Evolutionary conservation across 495 filamentous ascomycete genomes (phyloP).

Genomic region (Lasiosphaeria miniovina): DNA sequence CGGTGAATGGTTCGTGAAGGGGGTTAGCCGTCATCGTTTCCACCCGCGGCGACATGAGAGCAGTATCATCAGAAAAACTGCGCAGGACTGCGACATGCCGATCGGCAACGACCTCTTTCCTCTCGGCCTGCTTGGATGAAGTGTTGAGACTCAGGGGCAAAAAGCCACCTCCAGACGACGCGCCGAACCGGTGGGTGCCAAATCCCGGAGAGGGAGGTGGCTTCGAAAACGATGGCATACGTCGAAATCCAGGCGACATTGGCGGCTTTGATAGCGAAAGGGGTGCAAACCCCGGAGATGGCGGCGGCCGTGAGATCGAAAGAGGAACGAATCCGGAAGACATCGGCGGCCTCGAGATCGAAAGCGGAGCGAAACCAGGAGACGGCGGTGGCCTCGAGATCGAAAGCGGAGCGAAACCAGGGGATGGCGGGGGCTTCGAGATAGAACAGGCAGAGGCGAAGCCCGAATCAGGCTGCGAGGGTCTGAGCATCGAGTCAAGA

Average conservation of each 20-base stretch:
- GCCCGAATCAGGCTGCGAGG: constrained; percentile 23
- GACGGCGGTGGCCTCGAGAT: constrained; percentile 17
- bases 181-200: constrained; percentile 32
- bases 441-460: constrained; percentile 23
- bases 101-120: constrained; percentile 23
- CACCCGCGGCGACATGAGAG: constrained; percentile 49
- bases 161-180: constrained; percentile 25
- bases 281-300: constrained; percentile 19
- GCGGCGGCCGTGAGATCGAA: constrained; percentile 13
- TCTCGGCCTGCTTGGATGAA: constrained; percentile 11
- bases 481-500: constrained; percentile 25
- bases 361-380: constrained; percentile 15
- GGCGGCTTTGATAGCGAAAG: constrained; percentile 15
- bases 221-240: constrained; percentile 16
- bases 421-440: constrained; percentile 33
- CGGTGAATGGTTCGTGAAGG: constrained; percentile 38
- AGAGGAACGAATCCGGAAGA: constrained; percentile 18
- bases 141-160: constrained; percentile 23
- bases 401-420: constrained; percentile 18
- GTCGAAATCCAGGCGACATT: constrained; percentile 19
- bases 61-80: constrained; percentile 36
- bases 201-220: constrained; percentile 35
- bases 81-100: constrained; percentile 30
- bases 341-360: constrained; percentile 14
- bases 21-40: constrained; percentile 56